These are phyloP conservation scores for Leccinum ponderosum DNA, from an alignment of 1,284 basidiomycete species.

Conservation along the genomic window DNA sequence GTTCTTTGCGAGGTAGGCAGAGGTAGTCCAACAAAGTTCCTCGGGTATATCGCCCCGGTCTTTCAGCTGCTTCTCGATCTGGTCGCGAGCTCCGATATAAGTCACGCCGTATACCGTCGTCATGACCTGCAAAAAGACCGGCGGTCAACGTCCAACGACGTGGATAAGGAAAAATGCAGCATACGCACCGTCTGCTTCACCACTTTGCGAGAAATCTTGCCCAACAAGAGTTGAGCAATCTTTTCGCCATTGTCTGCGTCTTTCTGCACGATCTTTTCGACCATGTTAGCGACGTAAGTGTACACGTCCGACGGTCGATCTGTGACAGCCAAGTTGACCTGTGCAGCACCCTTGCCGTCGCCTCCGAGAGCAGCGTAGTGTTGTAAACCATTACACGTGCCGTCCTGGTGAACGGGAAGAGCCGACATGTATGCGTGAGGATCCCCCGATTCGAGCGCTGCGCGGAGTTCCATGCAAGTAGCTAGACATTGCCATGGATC, in stretches of 20 bases:
- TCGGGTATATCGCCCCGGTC: constrained; percentile 74
- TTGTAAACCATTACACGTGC: constrained; percentile 98
- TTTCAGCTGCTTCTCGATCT: constrained; percentile 89
- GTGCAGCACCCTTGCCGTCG: constrained; percentile 84
- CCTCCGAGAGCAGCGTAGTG: constrained; percentile 99
- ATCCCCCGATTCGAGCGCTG: constrained; percentile 75
- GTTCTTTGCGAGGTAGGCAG: constrained; percentile 83
- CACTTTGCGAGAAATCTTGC: constrained; percentile 90
- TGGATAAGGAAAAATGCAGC: neutral
- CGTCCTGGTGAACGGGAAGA: constrained; percentile 97
- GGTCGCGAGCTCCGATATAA: constrained; percentile 92
- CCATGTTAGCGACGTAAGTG: constrained; percentile 87
- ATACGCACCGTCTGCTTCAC: constrained; percentile 92
- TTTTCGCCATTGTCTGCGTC: constrained; percentile 43
- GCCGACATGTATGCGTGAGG: constrained; percentile 71
- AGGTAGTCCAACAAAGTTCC: constrained; percentile 75
- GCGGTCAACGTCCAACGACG: constrained; percentile 5
- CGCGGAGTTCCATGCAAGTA: constrained; percentile 84
- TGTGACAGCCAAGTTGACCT: constrained; percentile 89
- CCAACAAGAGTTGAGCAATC: constrained; percentile 67
- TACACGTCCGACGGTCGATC: constrained; percentile 96
- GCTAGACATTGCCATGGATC: constrained; percentile 99
- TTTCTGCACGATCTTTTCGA: constrained; percentile 52
- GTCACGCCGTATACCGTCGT: constrained; percentile 99
- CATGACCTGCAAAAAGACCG: constrained; percentile 70